A percentile compares a stretch with the other conserved stretches of the same genome.
phyloP scores from a whole-genome alignment of 495 filamentous ascomycete species.

The Trichoderma virens region DNA sequence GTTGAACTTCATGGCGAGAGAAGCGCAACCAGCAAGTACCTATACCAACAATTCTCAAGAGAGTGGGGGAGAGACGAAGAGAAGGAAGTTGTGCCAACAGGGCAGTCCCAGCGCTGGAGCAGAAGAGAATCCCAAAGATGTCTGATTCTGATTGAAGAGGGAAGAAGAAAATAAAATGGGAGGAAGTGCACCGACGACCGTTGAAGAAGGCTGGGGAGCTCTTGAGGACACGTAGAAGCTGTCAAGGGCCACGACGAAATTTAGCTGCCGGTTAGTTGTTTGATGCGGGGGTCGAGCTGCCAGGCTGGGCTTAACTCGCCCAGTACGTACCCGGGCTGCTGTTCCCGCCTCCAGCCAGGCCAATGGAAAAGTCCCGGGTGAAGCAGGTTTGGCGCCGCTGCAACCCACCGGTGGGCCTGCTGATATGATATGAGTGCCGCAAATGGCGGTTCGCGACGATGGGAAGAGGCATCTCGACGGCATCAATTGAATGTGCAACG shows the following conservation, averaged over 20 bases:
- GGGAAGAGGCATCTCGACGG: not conserved
- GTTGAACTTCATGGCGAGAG: constrained; percentile 62
- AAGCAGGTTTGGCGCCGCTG: not conserved
- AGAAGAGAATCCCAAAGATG: constrained; percentile 24
- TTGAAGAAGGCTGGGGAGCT: constrained; percentile 4
- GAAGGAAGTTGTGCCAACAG: constrained; percentile 15
- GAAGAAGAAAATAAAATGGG: constrained; percentile 12
- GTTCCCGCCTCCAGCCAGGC: not conserved
- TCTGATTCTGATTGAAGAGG: constrained; percentile 13
- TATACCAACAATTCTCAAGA: constrained; percentile 6
- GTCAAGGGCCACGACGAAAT: not conserved
- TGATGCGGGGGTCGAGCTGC: constrained; percentile 1
- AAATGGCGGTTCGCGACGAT: not conserved
- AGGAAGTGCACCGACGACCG: constrained; percentile 7
- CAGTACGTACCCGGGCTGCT: not conserved
- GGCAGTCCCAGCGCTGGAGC: constrained; percentile 37
- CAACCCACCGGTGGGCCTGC: constrained; percentile 2
- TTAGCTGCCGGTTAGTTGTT: not conserved
- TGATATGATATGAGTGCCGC: not conserved
- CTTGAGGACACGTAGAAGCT: constrained; percentile 9
- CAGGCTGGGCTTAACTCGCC: constrained; percentile 2
- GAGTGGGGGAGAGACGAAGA: constrained; percentile 13
- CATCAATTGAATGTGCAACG: not conserved
- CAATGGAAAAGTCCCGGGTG: not conserved
- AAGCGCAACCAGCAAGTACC: constrained; percentile 16